Evolutionary conservation across 2,329 filamentous ascomycete species (phyloP).

Genomic region (Aspergillus phoenicis): DNA sequence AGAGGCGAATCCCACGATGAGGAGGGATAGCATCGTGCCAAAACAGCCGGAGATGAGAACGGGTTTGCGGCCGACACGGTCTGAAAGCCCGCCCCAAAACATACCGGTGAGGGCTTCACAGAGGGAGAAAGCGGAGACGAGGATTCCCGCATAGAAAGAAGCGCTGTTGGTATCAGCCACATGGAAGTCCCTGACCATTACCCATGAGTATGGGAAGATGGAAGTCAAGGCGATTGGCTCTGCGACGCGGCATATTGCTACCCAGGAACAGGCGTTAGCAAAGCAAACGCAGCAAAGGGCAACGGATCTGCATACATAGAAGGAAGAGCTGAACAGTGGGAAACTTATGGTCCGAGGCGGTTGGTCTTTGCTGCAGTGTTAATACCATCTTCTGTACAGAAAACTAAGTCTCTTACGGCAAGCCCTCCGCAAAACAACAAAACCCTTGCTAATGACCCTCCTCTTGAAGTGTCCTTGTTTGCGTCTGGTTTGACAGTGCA

Average conservation of each 20-base stretch:
- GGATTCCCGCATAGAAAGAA: conserved; percentile 82
- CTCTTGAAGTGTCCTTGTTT: background rate
- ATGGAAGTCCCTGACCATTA: conserved; percentile 74
- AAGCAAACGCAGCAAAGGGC: conserved; percentile 2
- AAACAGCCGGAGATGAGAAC: conserved; percentile 78
- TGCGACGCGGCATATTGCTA: conserved; percentile 87
- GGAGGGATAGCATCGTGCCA: conserved; percentile 79
- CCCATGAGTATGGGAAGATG: conserved; percentile 90
- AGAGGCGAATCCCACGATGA: conserved; percentile 78
- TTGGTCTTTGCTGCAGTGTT: conserved; percentile 58
- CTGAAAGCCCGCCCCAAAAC: conserved; percentile 83
- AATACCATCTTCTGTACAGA: conserved; percentile 59
- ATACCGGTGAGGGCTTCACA: conserved; percentile 82
- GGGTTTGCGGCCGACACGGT: conserved; percentile 81
- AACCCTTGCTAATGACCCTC: conserved; percentile 8
- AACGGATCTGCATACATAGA: conserved; percentile 62
- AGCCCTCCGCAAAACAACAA: conserved; percentile 27
- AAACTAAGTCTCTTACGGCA: conserved; percentile 57
- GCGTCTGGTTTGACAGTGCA: background rate
- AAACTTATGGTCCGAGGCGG: conserved; percentile 71
- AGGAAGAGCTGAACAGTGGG: conserved; percentile 81
- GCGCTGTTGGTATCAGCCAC: conserved; percentile 73
- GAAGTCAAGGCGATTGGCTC: conserved; percentile 92
- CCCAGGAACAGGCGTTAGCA: conserved; percentile 9
- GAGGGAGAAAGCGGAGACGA: conserved; percentile 83